Conservation (phyloP, 208 protist species). For the Leishmania martiniquensis region DNA sequence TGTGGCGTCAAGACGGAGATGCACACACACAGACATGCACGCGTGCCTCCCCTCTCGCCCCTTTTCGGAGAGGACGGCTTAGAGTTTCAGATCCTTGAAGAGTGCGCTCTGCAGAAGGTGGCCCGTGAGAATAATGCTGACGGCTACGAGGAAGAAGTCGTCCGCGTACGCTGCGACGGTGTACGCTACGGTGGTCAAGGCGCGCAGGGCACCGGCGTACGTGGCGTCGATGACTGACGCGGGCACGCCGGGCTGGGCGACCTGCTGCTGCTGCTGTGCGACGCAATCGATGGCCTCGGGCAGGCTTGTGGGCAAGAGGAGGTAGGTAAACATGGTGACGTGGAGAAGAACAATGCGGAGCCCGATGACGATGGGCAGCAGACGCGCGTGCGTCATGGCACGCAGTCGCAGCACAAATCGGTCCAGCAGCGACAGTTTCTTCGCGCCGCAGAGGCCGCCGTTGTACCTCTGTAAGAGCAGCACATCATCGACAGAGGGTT, state of each 20-base stretch:
- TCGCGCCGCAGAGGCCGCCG: slow-evolving; percentile 20
- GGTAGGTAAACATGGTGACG: slow-evolving; percentile 33
- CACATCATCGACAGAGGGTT: slow-evolving; percentile 33
- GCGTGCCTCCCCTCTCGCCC: not conserved
- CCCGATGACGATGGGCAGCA: slow-evolving; percentile 38
- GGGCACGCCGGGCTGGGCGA: not conserved
- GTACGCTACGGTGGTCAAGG: slow-evolving; percentile 17
- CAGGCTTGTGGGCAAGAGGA: slow-evolving; percentile 23
- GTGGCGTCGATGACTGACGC: slow-evolving; percentile 1
- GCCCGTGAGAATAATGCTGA: slow-evolving; percentile 32
- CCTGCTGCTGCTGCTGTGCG: slow-evolving; percentile 6
- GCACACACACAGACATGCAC: not conserved
- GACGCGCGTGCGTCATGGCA: slow-evolving; percentile 26
- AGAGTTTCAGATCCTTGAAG: slow-evolving; percentile 30
- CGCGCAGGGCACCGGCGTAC: slow-evolving; percentile 3
- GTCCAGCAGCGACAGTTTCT: slow-evolving; percentile 24
- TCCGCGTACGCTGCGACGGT: slow-evolving; percentile 30
- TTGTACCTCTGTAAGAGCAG: slow-evolving; percentile 37
- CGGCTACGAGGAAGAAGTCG: slow-evolving; percentile 34
- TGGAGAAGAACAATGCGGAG: slow-evolving; percentile 40
- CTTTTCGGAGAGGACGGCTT: not conserved
- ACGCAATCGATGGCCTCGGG: not conserved
- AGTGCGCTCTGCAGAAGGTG: slow-evolving; percentile 33
- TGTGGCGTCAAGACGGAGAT: not conserved
- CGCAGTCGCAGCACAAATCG: slow-evolving; percentile 36